Conservation (phyloP, 1,284 basidiomycete genomes). For the Hortiboletus rubellus region DNA sequence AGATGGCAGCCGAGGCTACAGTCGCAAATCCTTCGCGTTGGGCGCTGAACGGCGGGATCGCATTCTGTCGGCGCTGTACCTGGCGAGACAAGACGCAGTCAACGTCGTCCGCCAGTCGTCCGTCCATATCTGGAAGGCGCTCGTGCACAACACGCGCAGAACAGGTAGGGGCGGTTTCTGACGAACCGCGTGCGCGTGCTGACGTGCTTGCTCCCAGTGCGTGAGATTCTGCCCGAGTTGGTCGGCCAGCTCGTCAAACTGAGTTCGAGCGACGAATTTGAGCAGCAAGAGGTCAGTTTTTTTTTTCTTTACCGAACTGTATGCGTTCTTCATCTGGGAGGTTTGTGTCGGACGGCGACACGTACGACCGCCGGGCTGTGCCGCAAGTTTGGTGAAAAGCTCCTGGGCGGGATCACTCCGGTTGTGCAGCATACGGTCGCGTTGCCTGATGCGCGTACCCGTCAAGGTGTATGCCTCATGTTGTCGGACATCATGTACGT, state of each 20-base stretch:
- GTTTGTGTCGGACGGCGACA: conserved; percentile 65
- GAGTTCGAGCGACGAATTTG: conserved; percentile 76
- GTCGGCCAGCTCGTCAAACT: conserved; percentile 74
- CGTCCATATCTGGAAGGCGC: conserved; percentile 97
- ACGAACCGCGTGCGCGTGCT: neutral
- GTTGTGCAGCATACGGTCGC: conserved; percentile 72
- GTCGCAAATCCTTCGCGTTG: conserved; percentile 81
- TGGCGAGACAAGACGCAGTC: conserved; percentile 94
- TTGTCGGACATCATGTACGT: conserved; percentile 86
- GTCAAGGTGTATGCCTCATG: conserved; percentile 88
- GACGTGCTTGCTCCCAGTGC: conserved; percentile 49
- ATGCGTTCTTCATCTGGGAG: neutral
- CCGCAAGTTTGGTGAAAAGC: conserved; percentile 94
- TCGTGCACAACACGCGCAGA: conserved; percentile 88
- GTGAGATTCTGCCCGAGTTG: conserved; percentile 90
- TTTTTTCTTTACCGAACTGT: neutral
- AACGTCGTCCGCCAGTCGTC: conserved; percentile 89
- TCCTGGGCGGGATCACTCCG: conserved; percentile 82
- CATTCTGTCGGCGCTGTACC: conserved; percentile 64
- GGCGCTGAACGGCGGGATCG: conserved; percentile 86
- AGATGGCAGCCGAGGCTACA: conserved; percentile 61
- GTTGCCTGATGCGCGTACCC: conserved; percentile 72
- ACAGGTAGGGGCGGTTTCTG: conserved; percentile 52
- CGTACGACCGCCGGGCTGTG: conserved; percentile 88
- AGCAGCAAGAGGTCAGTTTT: conserved; percentile 83